These are phyloP conservation scores for Lithohypha guttulata DNA, from an alignment of 2,329 filamentous ascomycete species.

Conservation along the genomic window DNA sequence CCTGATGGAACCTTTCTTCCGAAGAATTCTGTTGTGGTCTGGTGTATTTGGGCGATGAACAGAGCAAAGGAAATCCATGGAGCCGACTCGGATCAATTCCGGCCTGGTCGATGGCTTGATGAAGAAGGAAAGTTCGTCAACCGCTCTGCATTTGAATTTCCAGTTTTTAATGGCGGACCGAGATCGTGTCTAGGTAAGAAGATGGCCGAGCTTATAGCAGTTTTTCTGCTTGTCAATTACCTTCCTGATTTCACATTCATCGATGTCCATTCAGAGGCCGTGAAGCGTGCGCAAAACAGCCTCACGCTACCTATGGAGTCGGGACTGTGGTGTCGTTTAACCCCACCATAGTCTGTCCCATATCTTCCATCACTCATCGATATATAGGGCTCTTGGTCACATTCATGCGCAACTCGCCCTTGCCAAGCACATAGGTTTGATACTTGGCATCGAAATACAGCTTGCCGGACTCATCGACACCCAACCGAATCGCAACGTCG, in stretches of 20 bases:
- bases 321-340: conserved; percentile 38
- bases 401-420: not conserved
- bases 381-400: not conserved
- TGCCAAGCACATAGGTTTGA: not conserved
- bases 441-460: conserved; percentile 2
- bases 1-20: conserved; percentile 38
- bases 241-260: conserved; percentile 42
- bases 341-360: not conserved
- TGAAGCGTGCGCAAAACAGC: conserved; percentile 46
- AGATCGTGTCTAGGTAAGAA: conserved; percentile 51
- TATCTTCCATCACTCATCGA: not conserved
- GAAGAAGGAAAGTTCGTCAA: conserved; percentile 28
- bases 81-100: conserved; percentile 43
- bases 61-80: conserved; percentile 48
- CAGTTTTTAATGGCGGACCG: conserved; percentile 57
- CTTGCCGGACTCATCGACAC: not conserved
- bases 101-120: conserved; percentile 44
- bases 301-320: conserved; percentile 55
- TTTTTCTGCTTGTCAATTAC: conserved; percentile 45
- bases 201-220: conserved; percentile 52
- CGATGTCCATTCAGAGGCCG: conserved; percentile 11
- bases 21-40: conserved; percentile 44
- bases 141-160: conserved; percentile 45
- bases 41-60: conserved; percentile 56
- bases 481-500: no score